Evolutionary conservation across 495 filamentous ascomycete species (phyloP).

Genomic region (Trichocladium antarcticum): DNA sequence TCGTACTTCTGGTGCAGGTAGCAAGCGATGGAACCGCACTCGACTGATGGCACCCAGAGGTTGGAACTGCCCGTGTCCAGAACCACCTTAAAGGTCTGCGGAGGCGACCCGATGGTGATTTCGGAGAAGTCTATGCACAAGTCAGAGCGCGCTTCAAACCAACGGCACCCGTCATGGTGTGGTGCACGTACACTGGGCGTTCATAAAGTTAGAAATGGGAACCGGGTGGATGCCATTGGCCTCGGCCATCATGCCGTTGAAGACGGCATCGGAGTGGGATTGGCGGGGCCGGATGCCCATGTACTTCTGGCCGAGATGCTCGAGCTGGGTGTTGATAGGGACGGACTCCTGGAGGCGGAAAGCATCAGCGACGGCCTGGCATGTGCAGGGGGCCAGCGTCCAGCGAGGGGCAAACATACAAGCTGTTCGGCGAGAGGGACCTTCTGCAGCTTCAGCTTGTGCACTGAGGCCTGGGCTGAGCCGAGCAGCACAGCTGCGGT

Average conservation of each 20-base stretch:
- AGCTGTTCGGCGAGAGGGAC: constrained; percentile 85
- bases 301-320: constrained; percentile 81
- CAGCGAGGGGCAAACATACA: constrained; percentile 41
- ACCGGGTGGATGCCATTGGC: constrained; percentile 64
- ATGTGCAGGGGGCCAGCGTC: background rate
- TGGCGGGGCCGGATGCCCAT: constrained; percentile 67
- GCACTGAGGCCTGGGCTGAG: constrained; percentile 68
- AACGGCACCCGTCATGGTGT: background rate
- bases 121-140: constrained; percentile 76
- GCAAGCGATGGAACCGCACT: constrained; percentile 94
- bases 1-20: constrained; percentile 97
- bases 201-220: constrained; percentile 93
- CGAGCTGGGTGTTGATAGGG: constrained; percentile 70
- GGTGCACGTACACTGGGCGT: constrained; percentile 78
- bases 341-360: constrained; percentile 48
- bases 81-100: constrained; percentile 95
- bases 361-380: constrained; percentile 6
- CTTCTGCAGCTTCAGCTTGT: constrained; percentile 97
- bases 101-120: constrained; percentile 81
- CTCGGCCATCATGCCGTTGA: constrained; percentile 61
- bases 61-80: constrained; percentile 99
- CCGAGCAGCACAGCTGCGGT: constrained; percentile 75
- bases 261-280: constrained; percentile 58
- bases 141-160: background rate
- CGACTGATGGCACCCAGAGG: constrained; percentile 87